Percentiles rank a stretch among this genome's conserved stretches.
These are phyloP conservation scores for Nitzschia inconspicua DNA, from an alignment of 108 stramenopile genomes.

Conservation along the genomic window DNA sequence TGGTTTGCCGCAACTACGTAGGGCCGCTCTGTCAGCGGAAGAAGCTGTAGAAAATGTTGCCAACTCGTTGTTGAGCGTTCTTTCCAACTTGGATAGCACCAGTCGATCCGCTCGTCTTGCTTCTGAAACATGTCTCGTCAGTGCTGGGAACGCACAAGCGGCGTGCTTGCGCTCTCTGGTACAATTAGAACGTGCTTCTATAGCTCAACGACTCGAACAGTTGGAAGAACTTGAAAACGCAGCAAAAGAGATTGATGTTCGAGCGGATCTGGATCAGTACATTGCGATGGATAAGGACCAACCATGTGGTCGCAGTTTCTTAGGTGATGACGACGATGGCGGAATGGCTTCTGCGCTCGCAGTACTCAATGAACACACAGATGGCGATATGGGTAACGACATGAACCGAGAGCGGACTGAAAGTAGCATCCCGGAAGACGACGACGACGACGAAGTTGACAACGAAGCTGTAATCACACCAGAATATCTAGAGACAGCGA, in stretches of 20 bases:
- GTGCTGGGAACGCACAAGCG: conserved; percentile 57
- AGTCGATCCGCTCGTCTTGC: conserved; percentile 59
- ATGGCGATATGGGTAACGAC: conserved; percentile 26
- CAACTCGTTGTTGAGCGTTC: conserved; percentile 41
- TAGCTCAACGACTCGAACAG: conserved; percentile 47
- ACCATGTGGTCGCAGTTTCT: conserved; percentile 38
- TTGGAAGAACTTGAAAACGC: conserved; percentile 53
- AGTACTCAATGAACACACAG: conserved; percentile 52
- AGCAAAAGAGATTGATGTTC: conserved; percentile 54
- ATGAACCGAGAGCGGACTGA: conserved; percentile 7
- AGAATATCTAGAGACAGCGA: conserved; percentile 30
- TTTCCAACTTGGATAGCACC: conserved; percentile 57
- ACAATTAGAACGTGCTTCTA: conserved; percentile 43
- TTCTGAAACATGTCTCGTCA: conserved; percentile 61
- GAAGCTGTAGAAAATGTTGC: conserved; percentile 63
- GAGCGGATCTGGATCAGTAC: conserved; percentile 64
- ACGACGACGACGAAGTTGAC: conserved; percentile 22
- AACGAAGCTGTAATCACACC: conserved; percentile 7
- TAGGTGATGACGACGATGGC: conserved; percentile 78
- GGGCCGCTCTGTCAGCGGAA: conserved; percentile 55
- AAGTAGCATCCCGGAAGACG: conserved; percentile 14
- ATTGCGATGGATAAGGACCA: conserved; percentile 49
- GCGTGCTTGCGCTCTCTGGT: conserved; percentile 46
- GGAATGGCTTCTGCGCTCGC: conserved; percentile 73
- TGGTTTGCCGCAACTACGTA: conserved; percentile 45